These are phyloP conservation scores for Hypoxylon rickii DNA, from an alignment of 495 filamentous ascomycete genomes.

Conservation along the genomic window DNA sequence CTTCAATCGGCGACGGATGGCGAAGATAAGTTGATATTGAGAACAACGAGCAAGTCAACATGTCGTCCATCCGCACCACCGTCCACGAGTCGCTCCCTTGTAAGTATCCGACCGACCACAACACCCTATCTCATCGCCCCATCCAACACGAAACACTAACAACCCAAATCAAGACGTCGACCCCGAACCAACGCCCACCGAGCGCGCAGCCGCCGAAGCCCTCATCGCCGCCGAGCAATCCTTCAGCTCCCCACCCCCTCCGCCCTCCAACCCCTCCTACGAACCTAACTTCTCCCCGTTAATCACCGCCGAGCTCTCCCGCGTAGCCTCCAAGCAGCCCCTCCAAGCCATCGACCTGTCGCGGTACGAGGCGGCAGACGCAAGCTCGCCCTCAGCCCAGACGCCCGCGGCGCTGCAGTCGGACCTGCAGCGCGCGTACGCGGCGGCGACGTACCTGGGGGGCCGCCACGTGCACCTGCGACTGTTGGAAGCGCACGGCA, in stretches of 20 bases:
- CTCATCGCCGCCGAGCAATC: slow-evolving; percentile 70
- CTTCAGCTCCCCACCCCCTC: slow-evolving; percentile 48
- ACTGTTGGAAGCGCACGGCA: slow-evolving; percentile 78
- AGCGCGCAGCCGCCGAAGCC: slow-evolving; percentile 60
- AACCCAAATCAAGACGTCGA: slow-evolving; percentile 66
- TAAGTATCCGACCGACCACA: slow-evolving; percentile 45
- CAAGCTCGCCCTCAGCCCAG: slow-evolving; percentile 23
- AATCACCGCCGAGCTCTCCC: slow-evolving; percentile 63
- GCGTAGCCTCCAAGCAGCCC: slow-evolving; percentile 40
- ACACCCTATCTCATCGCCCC: slow-evolving; percentile 7
- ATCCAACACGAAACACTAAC: slow-evolving; percentile 22
- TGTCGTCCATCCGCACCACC: slow-evolving; percentile 68
- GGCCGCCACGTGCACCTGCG: slow-evolving; percentile 69
- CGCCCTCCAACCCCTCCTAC: slow-evolving; percentile 23
- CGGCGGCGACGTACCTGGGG: slow-evolving; percentile 66
- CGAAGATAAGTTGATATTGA: too few species aligned
- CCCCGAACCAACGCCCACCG: slow-evolving; percentile 60
- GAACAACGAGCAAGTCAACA: slow-evolving; percentile 43
- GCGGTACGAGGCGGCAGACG: slow-evolving; percentile 73
- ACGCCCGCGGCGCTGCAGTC: slow-evolving; percentile 30
- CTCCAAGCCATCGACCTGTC: slow-evolving; percentile 72
- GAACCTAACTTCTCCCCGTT: slow-evolving; percentile 59
- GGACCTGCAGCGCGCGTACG: slow-evolving; percentile 58
- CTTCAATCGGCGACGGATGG: background rate
- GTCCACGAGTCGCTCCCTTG: slow-evolving; percentile 86